Conservation (phyloP, 208 protist species). For the Wallacemonas collosoma region DNA sequence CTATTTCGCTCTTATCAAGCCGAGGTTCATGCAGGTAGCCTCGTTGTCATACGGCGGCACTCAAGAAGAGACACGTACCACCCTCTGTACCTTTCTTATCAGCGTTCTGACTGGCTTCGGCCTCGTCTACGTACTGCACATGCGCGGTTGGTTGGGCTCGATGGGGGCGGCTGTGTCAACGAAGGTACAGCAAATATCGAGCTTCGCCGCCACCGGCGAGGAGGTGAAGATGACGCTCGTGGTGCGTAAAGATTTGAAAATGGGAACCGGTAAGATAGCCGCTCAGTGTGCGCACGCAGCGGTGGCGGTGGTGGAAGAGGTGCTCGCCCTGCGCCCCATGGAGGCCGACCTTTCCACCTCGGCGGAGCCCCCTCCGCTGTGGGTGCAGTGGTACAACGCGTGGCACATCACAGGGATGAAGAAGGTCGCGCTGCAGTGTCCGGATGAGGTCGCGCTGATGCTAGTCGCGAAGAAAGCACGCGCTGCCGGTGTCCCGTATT, state of each 20-base stretch:
- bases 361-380: conserved; percentile 27
- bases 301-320: conserved; percentile 82
- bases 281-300: conserved; percentile 96
- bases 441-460: conserved; percentile 73
- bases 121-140: conserved; percentile 15
- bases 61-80: conserved; percentile 1
- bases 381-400: conserved; percentile 72
- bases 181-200: conserved; percentile 14
- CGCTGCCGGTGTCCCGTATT: conserved; percentile 52
- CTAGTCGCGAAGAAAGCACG: conserved; percentile 45
- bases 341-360: conserved; percentile 33
- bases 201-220: conserved; percentile 36
- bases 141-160: conserved; percentile 14
- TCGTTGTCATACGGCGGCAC: not conserved
- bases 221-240: conserved; percentile 93
- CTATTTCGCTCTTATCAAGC: conserved; percentile 9
- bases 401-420: conserved; percentile 67
- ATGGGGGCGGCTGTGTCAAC: not conserved
- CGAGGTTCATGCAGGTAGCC: not conserved
- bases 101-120: conserved; percentile 36
- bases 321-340: conserved; percentile 26
- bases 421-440: conserved; percentile 86
- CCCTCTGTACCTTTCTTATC: conserved; percentile 23
- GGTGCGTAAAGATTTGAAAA: conserved; percentile 94
- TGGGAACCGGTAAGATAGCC: conserved; percentile 95